Conservation (phyloP, 768 basidiomycete species). For the Lentinula sp. region DNA sequence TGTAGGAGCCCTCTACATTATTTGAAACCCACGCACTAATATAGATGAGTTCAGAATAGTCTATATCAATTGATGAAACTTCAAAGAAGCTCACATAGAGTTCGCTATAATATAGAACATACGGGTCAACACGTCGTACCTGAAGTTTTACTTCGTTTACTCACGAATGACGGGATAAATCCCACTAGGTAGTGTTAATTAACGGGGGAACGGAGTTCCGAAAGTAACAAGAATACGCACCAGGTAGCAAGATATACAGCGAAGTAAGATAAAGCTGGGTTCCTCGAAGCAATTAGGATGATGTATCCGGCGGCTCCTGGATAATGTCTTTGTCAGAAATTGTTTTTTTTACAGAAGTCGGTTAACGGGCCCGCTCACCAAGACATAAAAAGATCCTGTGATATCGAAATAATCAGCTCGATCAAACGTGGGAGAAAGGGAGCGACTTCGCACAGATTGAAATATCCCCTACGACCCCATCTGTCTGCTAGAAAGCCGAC, state of each 20-base stretch:
- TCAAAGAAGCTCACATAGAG: conserved; percentile 33
- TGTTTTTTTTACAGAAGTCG: background rate
- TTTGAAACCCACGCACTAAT: conserved; percentile 54
- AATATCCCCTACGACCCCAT: conserved; percentile 50
- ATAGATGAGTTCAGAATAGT: background rate
- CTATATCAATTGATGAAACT: background rate
- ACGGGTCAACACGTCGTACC: background rate
- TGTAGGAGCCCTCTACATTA: conserved; percentile 72
- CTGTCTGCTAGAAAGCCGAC: conserved; percentile 63
- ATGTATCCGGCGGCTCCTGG: conserved; percentile 60
- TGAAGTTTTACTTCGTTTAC: conserved; percentile 13
- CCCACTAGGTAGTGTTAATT: conserved; percentile 33
- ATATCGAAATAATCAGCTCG: background rate
- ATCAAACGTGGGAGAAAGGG: background rate
- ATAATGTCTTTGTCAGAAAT: background rate
- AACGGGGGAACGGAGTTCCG: background rate
- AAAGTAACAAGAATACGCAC: conserved; percentile 3
- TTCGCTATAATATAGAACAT: conserved; percentile 37
- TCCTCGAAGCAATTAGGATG: conserved; percentile 59
- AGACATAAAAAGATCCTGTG: conserved; percentile 29
- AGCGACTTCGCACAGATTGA: conserved; percentile 49
- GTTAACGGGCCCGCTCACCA: conserved; percentile 14
- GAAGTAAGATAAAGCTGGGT: conserved; percentile 61
- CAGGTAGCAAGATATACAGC: conserved; percentile 67
- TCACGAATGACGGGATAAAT: conserved; percentile 72